Percentiles rank a stretch among this genome's conserved stretches.
Conservation (phyloP, 805 yeast species). For the Lipomyces chichibuensis region DNA sequence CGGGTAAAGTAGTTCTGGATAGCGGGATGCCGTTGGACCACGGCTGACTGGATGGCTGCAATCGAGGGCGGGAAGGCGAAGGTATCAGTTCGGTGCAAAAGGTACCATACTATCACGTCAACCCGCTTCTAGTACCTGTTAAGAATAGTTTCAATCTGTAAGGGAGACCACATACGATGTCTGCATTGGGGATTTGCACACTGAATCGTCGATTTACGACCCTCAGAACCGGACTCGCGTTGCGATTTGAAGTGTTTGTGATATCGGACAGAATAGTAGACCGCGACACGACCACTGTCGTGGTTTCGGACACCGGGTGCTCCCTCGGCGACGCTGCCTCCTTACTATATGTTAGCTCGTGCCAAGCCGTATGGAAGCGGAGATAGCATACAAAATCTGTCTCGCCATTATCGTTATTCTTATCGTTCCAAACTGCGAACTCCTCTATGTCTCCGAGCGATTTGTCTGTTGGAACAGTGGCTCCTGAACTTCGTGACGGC, state of each 20-base stretch:
- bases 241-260: slow-evolving; percentile 12
- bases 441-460: neutral
- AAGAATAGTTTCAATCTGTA: neutral
- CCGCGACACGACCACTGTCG: slow-evolving; percentile 25
- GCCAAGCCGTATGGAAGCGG: slow-evolving; percentile 3
- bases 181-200: slow-evolving; percentile 19
- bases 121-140: slow-evolving; percentile 6
- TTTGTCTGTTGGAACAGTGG: too few species aligned
- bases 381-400: neutral
- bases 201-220: slow-evolving; percentile 22
- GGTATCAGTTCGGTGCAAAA: slow-evolving; percentile 27
- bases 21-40: neutral
- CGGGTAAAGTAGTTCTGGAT: neutral
- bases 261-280: slow-evolving; percentile 20
- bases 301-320: slow-evolving; percentile 3
- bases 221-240: neutral
- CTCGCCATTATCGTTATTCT: slow-evolving; percentile 2
- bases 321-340: neutral
- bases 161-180: slow-evolving; percentile 5
- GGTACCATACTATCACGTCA: slow-evolving; percentile 13
- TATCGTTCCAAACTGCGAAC: slow-evolving; percentile 9
- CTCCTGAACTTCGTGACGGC: too few species aligned
- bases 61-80: slow-evolving; percentile 30
- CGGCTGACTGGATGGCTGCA: slow-evolving; percentile 14
- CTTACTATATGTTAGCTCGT: neutral